These are phyloP conservation scores for Fusarium nanum DNA, from an alignment of 2,329 filamentous ascomycete species.

Conservation along the genomic window DNA sequence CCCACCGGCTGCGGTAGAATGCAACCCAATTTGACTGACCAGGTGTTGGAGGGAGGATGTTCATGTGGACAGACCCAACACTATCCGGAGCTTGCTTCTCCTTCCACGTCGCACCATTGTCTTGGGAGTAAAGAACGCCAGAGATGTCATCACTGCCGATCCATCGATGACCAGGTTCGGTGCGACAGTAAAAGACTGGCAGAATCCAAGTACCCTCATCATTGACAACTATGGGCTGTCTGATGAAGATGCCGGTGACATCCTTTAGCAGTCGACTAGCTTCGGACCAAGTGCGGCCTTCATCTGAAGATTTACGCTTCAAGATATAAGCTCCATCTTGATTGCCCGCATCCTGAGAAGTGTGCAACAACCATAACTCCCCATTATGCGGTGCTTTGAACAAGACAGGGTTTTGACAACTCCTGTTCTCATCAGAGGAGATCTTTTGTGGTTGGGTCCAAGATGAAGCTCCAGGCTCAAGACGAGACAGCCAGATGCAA, in stretches of 20 bases:
- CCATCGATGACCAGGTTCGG: conserved; percentile 55
- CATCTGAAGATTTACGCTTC: conserved; percentile 51
- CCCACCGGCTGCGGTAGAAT: conserved; percentile 59
- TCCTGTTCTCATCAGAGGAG: conserved; percentile 54
- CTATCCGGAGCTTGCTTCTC: conserved; percentile 54
- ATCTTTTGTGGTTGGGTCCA: conserved; percentile 54
- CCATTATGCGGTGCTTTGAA: conserved; percentile 52
- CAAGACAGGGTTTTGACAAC: conserved; percentile 59
- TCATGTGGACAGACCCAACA: conserved; percentile 58
- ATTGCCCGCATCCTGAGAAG: conserved; percentile 58
- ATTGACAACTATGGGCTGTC: conserved; percentile 55
- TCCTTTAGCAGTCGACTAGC: conserved; percentile 49
- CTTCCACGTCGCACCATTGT: conserved; percentile 54
- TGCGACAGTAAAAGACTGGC: conserved; percentile 58
- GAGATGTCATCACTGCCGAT: conserved; percentile 59
- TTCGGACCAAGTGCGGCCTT: conserved; percentile 53
- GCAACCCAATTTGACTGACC: conserved; percentile 48
- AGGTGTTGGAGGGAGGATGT: conserved; percentile 49
- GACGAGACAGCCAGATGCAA: conserved; percentile 56
- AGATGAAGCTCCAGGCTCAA: conserved; percentile 42
- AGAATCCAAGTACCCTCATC: conserved; percentile 54
- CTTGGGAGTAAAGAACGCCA: conserved; percentile 51
- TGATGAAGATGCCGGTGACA: conserved; percentile 54
- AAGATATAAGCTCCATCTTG: conserved; percentile 57
- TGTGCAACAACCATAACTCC: conserved; percentile 57